Base-by-base conservation (phyloP, 805 yeast genomes). In the Candida schatavii region DNA sequence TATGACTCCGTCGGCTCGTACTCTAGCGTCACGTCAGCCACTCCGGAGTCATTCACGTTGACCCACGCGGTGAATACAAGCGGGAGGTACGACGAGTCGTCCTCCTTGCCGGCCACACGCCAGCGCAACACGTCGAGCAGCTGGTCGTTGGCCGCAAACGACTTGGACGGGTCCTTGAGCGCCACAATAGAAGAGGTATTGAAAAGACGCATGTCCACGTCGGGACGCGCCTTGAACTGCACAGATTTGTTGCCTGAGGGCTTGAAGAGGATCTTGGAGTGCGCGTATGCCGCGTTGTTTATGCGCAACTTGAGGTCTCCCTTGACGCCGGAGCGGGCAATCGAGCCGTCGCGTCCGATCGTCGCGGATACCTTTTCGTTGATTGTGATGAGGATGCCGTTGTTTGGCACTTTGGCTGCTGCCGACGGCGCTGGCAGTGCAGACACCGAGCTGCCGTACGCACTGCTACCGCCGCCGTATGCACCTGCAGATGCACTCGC, bases 161-260 rank as follows among this genome's bases (percentile, higher is more conserved):
- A 78, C 57, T 88, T 87, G 35, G 75, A 57, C 41, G 80, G 70
- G 60, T 90, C 95, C 59, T 86, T 87, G 56, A 90, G 76, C 0
- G 85, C 85, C 55, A 93, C 80, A 33, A 76, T 63, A 44, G 76
- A 70, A 13, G 70, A 62, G 11, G 75, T 59, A 35, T 75, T 72
- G 62, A 91, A 93, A 56, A 78, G 63, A 32, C 68, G 69, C 56
- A 86, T 83, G 67, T 93, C 97, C 50, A 93, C 95, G 60, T 91
- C 90, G 48, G 99, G 99, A 70, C 93, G 97, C 13, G 98, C 89
- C 64, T 90, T 90, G 71, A 78, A 93, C 57, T 84, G 89, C 35
- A 81, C 70, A 48, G 68, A 79, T 13, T 74, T 64, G 32, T 70
- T 65, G 23, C 75, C 74, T 18, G 65, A 70, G 32, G 81, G 72